Base-by-base conservation (phyloP, 495 filamentous ascomycete genomes). In the Elasticomyces elasticus region DNA sequence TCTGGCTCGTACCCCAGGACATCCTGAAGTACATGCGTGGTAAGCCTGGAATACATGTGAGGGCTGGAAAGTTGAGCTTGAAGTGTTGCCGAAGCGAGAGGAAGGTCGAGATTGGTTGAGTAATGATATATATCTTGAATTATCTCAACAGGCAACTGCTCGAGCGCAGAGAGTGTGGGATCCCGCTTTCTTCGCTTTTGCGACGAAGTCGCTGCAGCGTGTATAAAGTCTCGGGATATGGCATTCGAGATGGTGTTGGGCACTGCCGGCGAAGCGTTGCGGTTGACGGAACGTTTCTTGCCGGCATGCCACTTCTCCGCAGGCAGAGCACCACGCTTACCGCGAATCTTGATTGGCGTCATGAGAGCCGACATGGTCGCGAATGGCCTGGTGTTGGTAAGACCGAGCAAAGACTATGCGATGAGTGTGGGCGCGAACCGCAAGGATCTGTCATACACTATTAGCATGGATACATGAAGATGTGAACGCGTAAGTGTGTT, bases 81-180 rank as follows among this genome's bases (percentile, higher is more conserved):
- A 2, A 62, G 28, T 6, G 15, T 5, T 2, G 47, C 17, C 11
- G 59, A 62, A 1, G 49, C 54, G n/a, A 49, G 30, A 1, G 54
- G 45, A 4, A 62, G 44, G 13, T 62, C 37, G 31, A 54, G 30
- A 26, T 62, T 62, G 12, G 3, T 37, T 7, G 48, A 50, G 19
- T 42, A 46, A 2, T 49, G 25, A 31, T 58, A 62, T 35, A 62
- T 62, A 15, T 33, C 44, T 24, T 62, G 59, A 11, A 62, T n/a
- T 2, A 62, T 56, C 33, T 62, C 59, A 7, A 50, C 56, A 2
- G 59, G 59, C 15, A 62, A 54, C 35, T 57, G 17, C 22, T 62
- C 59, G 13, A 62, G 54, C 20, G 20, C 49, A 2, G 59, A 62
- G 11, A 54, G 40, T n/a, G 44, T 3, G 15, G 9, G 41, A 5